Percentiles rank a stretch among this genome's conserved stretches.
Evolutionary conservation across 2,329 filamentous ascomycete species (phyloP).

Genomic region (Achaetomium macrosporum): DNA sequence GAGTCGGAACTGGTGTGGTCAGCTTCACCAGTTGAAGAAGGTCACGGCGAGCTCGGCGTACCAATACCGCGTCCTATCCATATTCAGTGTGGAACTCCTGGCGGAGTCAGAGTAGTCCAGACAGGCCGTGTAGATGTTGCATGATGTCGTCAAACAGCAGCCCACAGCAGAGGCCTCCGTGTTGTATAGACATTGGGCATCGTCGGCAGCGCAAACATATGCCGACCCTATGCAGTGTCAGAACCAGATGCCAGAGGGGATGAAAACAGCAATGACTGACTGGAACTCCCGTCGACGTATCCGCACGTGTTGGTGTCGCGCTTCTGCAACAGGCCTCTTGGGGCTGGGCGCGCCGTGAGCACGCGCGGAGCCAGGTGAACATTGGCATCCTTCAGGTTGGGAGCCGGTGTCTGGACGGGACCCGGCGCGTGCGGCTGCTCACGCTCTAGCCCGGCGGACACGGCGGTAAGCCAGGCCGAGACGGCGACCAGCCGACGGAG

Average conservation of each 20-base stretch:
- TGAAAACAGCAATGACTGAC: background rate
- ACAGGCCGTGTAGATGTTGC: conserved; percentile 17
- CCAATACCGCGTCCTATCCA: conserved; percentile 17
- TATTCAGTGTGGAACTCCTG: conserved; percentile 3
- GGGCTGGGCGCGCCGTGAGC: conserved; percentile 1
- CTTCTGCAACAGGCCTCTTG: conserved; percentile 6
- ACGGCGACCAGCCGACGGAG: conserved; percentile 13
- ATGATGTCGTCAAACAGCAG: conserved; percentile 14
- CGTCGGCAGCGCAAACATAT: conserved; percentile 1
- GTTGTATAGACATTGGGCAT: conserved; percentile 14
- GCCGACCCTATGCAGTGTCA: background rate
- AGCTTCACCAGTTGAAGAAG: background rate
- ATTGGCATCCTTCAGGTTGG: conserved; percentile 3
- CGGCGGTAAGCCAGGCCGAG: conserved; percentile 14
- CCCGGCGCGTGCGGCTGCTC: background rate
- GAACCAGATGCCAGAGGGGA: background rate
- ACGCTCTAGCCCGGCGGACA: conserved; percentile 7
- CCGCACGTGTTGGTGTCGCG: conserved; percentile 14
- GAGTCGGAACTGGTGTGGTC: conserved; percentile 13
- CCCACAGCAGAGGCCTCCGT: conserved; percentile 11
- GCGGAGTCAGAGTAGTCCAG: conserved; percentile 11
- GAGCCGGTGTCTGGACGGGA: conserved; percentile 9
- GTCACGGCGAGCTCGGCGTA: background rate
- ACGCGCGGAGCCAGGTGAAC: background rate
- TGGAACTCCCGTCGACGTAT: conserved; percentile 6